Evolutionary conservation across 345 rosid genomes (phyloP).

Genomic region (Ceriops decandra): DNA sequence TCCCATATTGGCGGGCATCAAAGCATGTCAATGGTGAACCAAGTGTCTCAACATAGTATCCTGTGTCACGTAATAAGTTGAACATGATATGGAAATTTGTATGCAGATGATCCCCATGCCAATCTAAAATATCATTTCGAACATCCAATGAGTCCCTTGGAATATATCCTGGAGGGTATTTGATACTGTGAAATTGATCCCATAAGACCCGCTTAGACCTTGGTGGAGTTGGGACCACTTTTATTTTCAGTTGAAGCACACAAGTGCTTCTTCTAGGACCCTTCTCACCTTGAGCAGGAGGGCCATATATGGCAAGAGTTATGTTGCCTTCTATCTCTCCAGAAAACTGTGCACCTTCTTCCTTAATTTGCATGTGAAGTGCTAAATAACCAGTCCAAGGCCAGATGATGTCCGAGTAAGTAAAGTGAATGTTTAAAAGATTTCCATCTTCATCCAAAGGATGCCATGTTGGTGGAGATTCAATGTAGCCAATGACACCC

Average conservation of each 20-base stretch:
- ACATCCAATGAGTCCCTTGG: slow-evolving; percentile 99
- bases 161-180: slow-evolving; percentile 98
- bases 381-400: slow-evolving; percentile 99
- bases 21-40: slow-evolving; percentile 98
- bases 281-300: slow-evolving; percentile 73
- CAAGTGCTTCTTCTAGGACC: slow-evolving; percentile 60
- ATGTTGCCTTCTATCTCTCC: slow-evolving; percentile 89
- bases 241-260: slow-evolving; percentile 69
- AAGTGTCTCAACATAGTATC: slow-evolving; percentile 87
- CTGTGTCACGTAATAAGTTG: slow-evolving; percentile 89
- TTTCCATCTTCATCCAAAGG: slow-evolving; percentile 84
- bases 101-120: slow-evolving; percentile 99
- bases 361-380: slow-evolving; percentile 94
- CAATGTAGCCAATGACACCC: slow-evolving; percentile 87
- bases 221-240: slow-evolving; percentile 85
- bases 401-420: slow-evolving; percentile 86
- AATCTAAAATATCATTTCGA: slow-evolving; percentile 94
- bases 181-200: slow-evolving; percentile 97
- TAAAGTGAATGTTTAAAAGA: slow-evolving; percentile 73
- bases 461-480: slow-evolving; percentile 87
- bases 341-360: slow-evolving; percentile 80
- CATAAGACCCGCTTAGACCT: slow-evolving; percentile 84
- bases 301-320: slow-evolving; percentile 62
- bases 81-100: slow-evolving; percentile 93
- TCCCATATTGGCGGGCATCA: slow-evolving; percentile 89